Conservation (phyloP, 495 filamentous ascomycete species). For the Podospora pseudopauciseta region DNA sequence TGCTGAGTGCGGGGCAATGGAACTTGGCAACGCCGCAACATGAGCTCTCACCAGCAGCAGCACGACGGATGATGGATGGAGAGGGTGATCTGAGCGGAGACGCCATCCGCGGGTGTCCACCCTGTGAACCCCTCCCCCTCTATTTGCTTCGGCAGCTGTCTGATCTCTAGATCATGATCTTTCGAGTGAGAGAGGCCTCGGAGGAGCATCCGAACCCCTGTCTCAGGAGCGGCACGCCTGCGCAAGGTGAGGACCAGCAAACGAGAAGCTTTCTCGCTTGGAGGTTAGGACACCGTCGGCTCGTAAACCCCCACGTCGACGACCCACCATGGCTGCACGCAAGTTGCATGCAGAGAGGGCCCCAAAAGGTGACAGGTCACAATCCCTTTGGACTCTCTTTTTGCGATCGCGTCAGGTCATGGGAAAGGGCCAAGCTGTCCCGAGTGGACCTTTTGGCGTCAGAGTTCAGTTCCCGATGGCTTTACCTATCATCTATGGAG, state of each 20-base stretch:
- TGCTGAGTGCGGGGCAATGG: background rate
- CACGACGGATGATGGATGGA: background rate
- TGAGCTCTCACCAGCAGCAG: background rate
- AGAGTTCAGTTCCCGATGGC: background rate
- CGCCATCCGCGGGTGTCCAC: background rate
- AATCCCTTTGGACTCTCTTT: constrained; percentile 4
- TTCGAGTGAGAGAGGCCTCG: background rate
- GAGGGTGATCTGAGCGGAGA: background rate
- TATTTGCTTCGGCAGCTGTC: background rate
- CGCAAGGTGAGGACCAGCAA: background rate
- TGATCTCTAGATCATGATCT: background rate
- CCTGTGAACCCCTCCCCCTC: background rate
- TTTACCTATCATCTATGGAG: background rate
- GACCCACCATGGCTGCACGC: constrained; percentile 3
- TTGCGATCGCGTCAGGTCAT: constrained; percentile 1
- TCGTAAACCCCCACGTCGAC: constrained; percentile 7
- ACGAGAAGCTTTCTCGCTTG: background rate
- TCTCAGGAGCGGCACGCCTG: background rate
- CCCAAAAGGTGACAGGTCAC: constrained; percentile 4
- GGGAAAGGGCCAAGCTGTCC: background rate
- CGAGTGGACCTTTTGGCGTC: background rate
- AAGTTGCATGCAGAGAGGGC: constrained; percentile 9
- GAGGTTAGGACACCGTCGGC: background rate
- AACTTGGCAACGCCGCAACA: background rate
- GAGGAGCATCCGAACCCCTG: background rate